Percentiles rank a stretch among this genome's conserved stretches.
These are phyloP conservation scores for Erodium trifolium DNA, from an alignment of 441 rosid species.

Conservation along the genomic window DNA sequence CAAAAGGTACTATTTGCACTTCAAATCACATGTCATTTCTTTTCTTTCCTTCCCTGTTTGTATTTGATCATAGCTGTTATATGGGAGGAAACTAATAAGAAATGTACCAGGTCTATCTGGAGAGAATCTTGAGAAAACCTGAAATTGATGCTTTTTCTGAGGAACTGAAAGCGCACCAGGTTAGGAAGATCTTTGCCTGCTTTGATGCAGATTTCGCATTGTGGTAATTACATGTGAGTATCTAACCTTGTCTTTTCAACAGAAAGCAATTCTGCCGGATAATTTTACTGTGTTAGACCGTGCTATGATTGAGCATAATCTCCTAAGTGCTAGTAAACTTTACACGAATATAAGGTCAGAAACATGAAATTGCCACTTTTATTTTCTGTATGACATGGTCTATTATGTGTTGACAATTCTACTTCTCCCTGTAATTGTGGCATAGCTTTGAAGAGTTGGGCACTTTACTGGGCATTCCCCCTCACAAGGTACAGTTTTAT, in stretches of 20 bases:
- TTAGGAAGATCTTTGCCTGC: conserved; percentile 18
- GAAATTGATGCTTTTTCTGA: conserved; percentile 93
- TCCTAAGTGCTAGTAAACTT: conserved; percentile 92
- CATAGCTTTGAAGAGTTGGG: conserved; percentile 90
- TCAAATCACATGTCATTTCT: not conserved
- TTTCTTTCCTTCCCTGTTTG: not conserved
- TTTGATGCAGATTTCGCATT: conserved; percentile 15
- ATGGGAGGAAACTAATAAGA: not conserved
- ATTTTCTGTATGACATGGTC: conserved; percentile 3
- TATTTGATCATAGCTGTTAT: not conserved
- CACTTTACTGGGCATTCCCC: conserved; percentile 85
- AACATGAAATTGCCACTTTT: conserved; percentile 15
- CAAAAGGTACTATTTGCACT: conserved; percentile 57
- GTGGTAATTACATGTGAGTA: conserved; percentile 12
- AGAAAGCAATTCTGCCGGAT: conserved; percentile 94
- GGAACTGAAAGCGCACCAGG: conserved; percentile 97
- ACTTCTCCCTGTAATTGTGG: conserved; percentile 15
- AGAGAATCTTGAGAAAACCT: conserved; percentile 88
- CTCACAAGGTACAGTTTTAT: conserved; percentile 55
- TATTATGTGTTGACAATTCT: conserved; percentile 1
- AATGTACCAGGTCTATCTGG: conserved; percentile 75
- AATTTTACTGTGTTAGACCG: conserved; percentile 94
- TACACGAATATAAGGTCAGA: conserved; percentile 86
- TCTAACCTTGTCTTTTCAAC: conserved; percentile 24
- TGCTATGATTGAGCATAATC: conserved; percentile 98